Conservation (phyloP, 2,329 filamentous ascomycete species). For the Xylariomycetidae sp. region DNA sequence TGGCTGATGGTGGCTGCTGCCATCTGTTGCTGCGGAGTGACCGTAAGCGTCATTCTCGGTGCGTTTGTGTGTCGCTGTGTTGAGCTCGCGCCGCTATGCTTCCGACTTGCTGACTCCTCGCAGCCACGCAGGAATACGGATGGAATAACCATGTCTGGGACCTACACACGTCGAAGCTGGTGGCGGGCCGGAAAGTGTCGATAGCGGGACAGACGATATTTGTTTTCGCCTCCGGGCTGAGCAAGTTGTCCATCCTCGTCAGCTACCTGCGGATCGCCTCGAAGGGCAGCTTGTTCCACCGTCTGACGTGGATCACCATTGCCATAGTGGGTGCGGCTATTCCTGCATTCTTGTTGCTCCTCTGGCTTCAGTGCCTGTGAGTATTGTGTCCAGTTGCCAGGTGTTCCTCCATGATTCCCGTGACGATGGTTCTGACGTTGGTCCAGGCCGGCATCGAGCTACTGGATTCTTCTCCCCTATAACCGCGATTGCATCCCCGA, state of each 20-base stretch:
- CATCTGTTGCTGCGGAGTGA: conserved; percentile 8
- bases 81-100: too few relatives aligned
- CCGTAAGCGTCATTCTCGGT: conserved; percentile 20
- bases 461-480: conserved; percentile 20
- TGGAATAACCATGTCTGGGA: conserved; percentile 35
- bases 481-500: conserved; percentile 25
- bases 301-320: conserved; percentile 24
- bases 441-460: conserved; percentile 16
- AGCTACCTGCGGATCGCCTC: conserved; percentile 36
- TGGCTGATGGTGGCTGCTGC: conserved; percentile 35
- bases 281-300: conserved; percentile 25
- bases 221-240: conserved; percentile 30
- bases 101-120: not conserved
- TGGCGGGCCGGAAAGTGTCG: conserved; percentile 30
- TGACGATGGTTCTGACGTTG: not conserved
- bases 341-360: conserved; percentile 26
- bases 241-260: conserved; percentile 34
- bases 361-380: conserved; percentile 33
- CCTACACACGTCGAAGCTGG: conserved; percentile 19
- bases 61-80: too few relatives aligned
- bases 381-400: too few relatives aligned
- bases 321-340: conserved; percentile 23
- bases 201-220: conserved; percentile 35
- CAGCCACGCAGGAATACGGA: conserved; percentile 28
- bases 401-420: too few relatives aligned